Conservation (phyloP, 169 alveolate species). For the Neospora caninum region DNA sequence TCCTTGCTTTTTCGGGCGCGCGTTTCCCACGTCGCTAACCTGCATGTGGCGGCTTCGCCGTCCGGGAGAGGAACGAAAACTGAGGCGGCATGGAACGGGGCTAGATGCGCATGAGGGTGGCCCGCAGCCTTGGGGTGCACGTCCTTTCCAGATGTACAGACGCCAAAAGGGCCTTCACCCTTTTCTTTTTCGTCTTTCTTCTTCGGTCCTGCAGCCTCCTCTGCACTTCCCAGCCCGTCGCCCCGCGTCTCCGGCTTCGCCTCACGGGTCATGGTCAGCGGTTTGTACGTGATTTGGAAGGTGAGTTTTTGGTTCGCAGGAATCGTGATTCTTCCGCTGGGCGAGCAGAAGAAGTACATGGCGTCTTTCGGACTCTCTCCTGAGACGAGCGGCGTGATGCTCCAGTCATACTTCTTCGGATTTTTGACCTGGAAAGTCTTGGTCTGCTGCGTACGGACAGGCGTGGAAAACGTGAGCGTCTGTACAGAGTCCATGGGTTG, state of each 20-base stretch:
- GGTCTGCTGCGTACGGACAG: slow-evolving; percentile 58
- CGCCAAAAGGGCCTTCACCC: neutral
- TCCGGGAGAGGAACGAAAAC: slow-evolving; percentile 60
- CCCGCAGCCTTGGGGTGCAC: slow-evolving; percentile 19
- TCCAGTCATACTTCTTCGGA: slow-evolving; percentile 55
- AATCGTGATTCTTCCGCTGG: slow-evolving; percentile 64
- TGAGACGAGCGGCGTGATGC: slow-evolving; percentile 45
- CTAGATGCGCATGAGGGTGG: slow-evolving; percentile 10
- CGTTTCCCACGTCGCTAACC: neutral
- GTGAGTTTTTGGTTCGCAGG: slow-evolving; percentile 65
- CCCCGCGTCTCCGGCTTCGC: neutral
- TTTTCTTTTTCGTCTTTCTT: neutral
- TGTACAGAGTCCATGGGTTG: slow-evolving; percentile 62
- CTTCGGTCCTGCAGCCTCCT: neutral
- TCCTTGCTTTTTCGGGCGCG: neutral
- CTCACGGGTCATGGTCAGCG: slow-evolving; percentile 69
- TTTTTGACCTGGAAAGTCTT: slow-evolving; percentile 57
- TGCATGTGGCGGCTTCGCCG: slow-evolving; percentile 46
- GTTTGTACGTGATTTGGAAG: slow-evolving; percentile 63
- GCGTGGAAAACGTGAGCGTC: slow-evolving; percentile 48
- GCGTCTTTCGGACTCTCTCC: slow-evolving; percentile 53
- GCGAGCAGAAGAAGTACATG: slow-evolving; percentile 61
- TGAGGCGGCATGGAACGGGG: slow-evolving; percentile 57
- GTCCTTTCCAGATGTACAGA: slow-evolving; percentile 2
- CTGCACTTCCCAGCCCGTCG: neutral